Evolutionary conservation across 2,329 filamentous ascomycete genomes (phyloP), one percentile per base, ranked within the genome.

Genomic region (Westerdykella sp.): DNA sequence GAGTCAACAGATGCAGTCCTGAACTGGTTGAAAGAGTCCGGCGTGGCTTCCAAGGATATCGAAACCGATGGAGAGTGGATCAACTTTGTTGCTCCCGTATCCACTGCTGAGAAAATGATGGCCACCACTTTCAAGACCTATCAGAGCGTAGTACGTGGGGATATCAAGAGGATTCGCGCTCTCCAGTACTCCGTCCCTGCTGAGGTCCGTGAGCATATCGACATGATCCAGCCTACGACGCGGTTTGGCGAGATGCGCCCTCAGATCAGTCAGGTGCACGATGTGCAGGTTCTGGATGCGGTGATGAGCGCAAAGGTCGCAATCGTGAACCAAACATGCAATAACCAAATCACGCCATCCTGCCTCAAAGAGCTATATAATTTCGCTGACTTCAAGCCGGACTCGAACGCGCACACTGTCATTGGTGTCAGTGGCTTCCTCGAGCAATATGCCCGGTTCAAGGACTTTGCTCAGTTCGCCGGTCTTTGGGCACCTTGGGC

Each of bases 221-320:
- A 78, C 45, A 72, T 83, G 56, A 78, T 85, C 39, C 79, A 84
- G 60, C 81, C 81, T 1, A 84, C 81, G 0, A 84, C 78, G 4
- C 72, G 76, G 32, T 85, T 84, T 45, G 76, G 77, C 14, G 67
- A 73, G 43, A 69, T 76, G 16, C 62, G 59, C 23, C 52, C 73
- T 2, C 71, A 76, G 44, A 57, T 53, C 36, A 69, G 60, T 21
- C 62, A 63, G 6, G 57, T 69, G 11, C 44, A 62, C 15, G 56
- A 60, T 25, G 42, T 43, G 31, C 37, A 52, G 23, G 32, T 35
- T 35, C 32, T 35, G 9, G n/a, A 35, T 13, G 6, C 32, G 32
- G 32, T 15, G 7, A 18, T 35, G n/a, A 35, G 16, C 32, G 32
- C 32, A 15, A 50, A 62, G 35, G 54, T 63, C 39, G 48, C 48